A percentile compares a stretch with the other conserved stretches of the same genome.
These are phyloP conservation scores for Ceratocystis cacaofunesta DNA, from an alignment of 2,329 filamentous ascomycete species.

Conservation along the genomic window DNA sequence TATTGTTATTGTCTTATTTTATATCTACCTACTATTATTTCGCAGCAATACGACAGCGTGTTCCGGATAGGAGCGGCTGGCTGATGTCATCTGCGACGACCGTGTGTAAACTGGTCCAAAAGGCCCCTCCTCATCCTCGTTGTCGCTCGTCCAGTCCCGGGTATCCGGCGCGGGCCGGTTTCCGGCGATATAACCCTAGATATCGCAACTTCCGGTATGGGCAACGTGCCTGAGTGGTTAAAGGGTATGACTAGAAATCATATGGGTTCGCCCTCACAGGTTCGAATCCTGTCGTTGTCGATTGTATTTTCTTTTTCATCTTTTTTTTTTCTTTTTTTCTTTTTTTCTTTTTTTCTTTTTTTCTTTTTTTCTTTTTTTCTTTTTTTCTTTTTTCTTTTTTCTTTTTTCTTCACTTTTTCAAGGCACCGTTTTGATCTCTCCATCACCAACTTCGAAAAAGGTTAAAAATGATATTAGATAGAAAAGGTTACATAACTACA, in stretches of 20 bases:
- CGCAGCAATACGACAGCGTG: too few species aligned
- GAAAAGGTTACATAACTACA: background rate
- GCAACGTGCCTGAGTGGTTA: conserved; percentile 17
- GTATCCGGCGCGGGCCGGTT: too few species aligned
- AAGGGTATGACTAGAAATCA: conserved; percentile 17
- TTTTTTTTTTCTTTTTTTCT: background rate
- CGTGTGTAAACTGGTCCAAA: too few species aligned
- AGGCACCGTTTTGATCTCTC: background rate
- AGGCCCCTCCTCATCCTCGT: too few species aligned
- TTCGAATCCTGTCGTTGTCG: conserved; percentile 17
- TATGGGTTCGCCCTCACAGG: conserved; percentile 16
- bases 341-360: background rate
- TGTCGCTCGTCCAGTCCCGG: too few species aligned
- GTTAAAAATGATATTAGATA: background rate
- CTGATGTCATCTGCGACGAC: too few species aligned
- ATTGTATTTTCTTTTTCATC: background rate
- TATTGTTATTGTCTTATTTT: too few species aligned
- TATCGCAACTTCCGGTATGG: background rate
- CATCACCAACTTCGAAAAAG: background rate
- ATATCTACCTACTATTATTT: too few species aligned
- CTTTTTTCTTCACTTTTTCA: background rate
- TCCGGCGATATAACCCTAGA: background rate
- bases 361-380: conserved; percentile 1
- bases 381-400: conserved; percentile 1
- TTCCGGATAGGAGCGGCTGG: too few species aligned